Evolutionary conservation across 176 grass and related monocot species (phyloP), one percentile per base, ranked within the genome.

Genomic region (Canna indica): DNA sequence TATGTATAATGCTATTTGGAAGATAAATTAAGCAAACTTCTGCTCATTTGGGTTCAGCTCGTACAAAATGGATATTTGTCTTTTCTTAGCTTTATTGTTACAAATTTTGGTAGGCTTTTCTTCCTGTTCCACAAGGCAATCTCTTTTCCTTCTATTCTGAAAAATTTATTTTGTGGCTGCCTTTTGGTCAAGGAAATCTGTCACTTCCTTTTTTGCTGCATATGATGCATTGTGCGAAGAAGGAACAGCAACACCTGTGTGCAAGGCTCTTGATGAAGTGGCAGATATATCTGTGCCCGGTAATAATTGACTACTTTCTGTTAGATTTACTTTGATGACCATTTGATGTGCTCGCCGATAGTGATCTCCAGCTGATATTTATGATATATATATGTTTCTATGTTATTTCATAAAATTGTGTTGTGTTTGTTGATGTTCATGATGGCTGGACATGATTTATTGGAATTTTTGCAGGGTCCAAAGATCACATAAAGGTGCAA

Each of bases 211-310:
- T 76, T 97, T 92, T 90, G 86, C 93, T 83, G 93, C 86, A 62
- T 97, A 87, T 42, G 93, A 97, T 54, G 84, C 88, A 53, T 76
- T 97, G 63, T 97, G 88, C 79, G 93, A 97, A 79, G 93, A 97
- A 82, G 93, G 88, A 31, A 97, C 89, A 42, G 93, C 93, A 70
- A 87, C 93, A 39, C 74, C 93, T 72, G 93, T 97, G 67, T 97
- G 88, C 47, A 92, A 83, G 76, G 77, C 93, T 80, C 93, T 97
- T 67, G 77, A 92, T 81, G 93, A 97, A 77, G 87, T 97, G 73
- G 88, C 93, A 56, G 93, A 97, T 70, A 90, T 92, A 85, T 78
- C 93, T 73, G 79, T 92, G 68, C 83, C 88, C 63, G 88, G 88
- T 90, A 86, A 77, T 47, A 46, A 15, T n/a, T 71, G 70, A 56